Conservation (phyloP, 129 eudicot species). For the Flaveria linearis region DNA sequence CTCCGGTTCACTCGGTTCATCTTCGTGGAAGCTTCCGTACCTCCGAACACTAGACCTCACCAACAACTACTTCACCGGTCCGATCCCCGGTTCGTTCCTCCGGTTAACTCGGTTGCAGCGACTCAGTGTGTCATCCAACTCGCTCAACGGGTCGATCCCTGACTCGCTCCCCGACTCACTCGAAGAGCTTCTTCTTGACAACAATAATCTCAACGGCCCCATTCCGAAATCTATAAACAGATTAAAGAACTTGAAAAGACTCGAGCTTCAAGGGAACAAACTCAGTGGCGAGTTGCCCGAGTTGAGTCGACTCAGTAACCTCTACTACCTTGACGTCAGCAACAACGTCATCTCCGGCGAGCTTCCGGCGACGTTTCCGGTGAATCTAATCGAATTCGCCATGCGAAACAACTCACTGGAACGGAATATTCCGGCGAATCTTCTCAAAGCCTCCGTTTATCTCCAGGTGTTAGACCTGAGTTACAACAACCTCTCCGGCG, state of each 20-base stretch:
- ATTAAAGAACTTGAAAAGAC: slow-evolving; percentile 51
- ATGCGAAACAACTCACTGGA: slow-evolving; percentile 58
- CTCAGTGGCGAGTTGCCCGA: slow-evolving; percentile 70
- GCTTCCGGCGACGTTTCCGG: slow-evolving; percentile 48
- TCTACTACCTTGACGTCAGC: slow-evolving; percentile 60
- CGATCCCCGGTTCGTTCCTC: slow-evolving; percentile 59
- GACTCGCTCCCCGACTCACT: slow-evolving; percentile 49
- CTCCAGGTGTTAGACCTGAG: slow-evolving; percentile 88
- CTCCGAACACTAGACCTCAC: slow-evolving; percentile 66
- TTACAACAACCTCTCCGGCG: slow-evolving; percentile 64
- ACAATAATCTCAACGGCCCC: slow-evolving; percentile 50
- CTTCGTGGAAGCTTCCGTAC: slow-evolving; percentile 59
- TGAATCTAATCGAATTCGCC: slow-evolving; percentile 45
- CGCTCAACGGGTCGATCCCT: slow-evolving; percentile 63
- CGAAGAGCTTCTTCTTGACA: slow-evolving; percentile 62
- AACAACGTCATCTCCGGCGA: slow-evolving; percentile 63
- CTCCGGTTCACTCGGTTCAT: slow-evolving; percentile 52
- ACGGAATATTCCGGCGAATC: slow-evolving; percentile 50
- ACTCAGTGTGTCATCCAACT: slow-evolving; percentile 60
- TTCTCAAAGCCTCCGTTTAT: slow-evolving; percentile 16
- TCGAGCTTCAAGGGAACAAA: slow-evolving; percentile 68
- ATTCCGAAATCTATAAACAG: slow-evolving; percentile 52
- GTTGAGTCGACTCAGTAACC: slow-evolving; percentile 49
- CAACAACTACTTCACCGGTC: slow-evolving; percentile 63
- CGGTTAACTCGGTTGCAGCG: slow-evolving; percentile 52